phyloP scores from a whole-genome alignment of 306 rosid genomes.

The Acmispon strigosus region DNA sequence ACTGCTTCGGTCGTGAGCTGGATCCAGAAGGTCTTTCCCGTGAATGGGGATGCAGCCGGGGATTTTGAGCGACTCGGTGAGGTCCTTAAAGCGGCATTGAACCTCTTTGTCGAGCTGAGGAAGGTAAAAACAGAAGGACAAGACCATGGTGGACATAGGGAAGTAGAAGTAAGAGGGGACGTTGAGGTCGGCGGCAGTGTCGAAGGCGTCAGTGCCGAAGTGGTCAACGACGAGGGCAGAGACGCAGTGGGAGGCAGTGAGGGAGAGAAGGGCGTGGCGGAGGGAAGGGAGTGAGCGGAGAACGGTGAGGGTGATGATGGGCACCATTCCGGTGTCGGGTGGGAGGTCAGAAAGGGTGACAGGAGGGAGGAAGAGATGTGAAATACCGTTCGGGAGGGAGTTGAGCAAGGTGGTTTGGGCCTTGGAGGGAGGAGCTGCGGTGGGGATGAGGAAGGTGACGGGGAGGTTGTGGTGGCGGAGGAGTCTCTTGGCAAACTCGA shows the following conservation, averaged over 20 bases:
- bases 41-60: slow-evolving; percentile 60
- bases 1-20: slow-evolving; percentile 48
- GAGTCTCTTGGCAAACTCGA: slow-evolving; percentile 56
- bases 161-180: slow-evolving; percentile 37
- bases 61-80: slow-evolving; percentile 34
- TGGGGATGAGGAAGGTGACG: slow-evolving; percentile 50
- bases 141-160: slow-evolving; percentile 35
- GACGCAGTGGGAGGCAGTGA: background rate
- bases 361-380: slow-evolving; percentile 19
- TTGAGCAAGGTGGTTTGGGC: slow-evolving; percentile 36
- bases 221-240: slow-evolving; percentile 47
- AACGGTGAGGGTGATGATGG: slow-evolving; percentile 15
- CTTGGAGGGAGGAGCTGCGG: slow-evolving; percentile 40
- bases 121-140: slow-evolving; percentile 31
- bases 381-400: slow-evolving; percentile 11
- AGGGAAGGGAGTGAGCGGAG: slow-evolving; percentile 24
- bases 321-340: background rate
- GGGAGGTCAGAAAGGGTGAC: slow-evolving; percentile 1
- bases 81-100: slow-evolving; percentile 39
- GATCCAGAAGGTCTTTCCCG: slow-evolving; percentile 45
- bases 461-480: slow-evolving; percentile 28
- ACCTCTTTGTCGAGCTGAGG: slow-evolving; percentile 39
- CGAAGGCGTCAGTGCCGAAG: slow-evolving; percentile 56
- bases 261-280: background rate
- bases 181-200: slow-evolving; percentile 35